Base-by-base conservation (phyloP, 2,329 filamentous ascomycete species). In the Fusarium protoensiforme region DNA sequence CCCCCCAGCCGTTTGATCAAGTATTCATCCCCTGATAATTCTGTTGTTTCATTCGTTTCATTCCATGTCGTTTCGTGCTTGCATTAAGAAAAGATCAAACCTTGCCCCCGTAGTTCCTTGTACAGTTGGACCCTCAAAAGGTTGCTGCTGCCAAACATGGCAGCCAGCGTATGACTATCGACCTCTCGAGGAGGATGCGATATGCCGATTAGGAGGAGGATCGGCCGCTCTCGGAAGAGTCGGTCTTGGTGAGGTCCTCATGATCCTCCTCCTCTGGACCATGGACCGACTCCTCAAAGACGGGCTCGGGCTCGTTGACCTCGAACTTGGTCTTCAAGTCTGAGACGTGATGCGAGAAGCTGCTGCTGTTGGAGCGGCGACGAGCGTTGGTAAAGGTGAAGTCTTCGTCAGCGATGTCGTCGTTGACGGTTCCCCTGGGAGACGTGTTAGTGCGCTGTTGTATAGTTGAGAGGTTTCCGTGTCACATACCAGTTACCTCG, bases 301-400 rank as follows among this genome's bases (percentile, higher is more conserved):
- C 93, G 43, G 95, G 95, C 79, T 98, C 96, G 20, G 90, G 88
- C 78, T 98, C 96, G 81, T 94, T 89, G 77, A 93, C 87, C 84
- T 99, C 96, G 82, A 98, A 98, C 86, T 99, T 99, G 84, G 95
- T 97, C 89, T 96, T 97, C 86, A 98, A 94, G 81, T 95, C 91
- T 69, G 90, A 88, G 77, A 94, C 86, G 78, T 91, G 87, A 79
- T 91, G 89, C 64, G 90, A 91, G 77, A 92, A 89, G 79, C 89
- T 91, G 85, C 92, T 95, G 82, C 93, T 96, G 87, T 98, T 98
- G 84, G 94, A 97, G 83, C 94, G 95, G 82, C 96, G 96, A 73
- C 96, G 94, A 65, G 93, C 87, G 78, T 98, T 96, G 87, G 88
- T 89, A 80, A 97, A 92, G 80, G 91, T 95, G 87, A 96, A 97